phyloP scores from a whole-genome alignment of 2,329 filamentous ascomycete species.

The Zasmidium cellare region DNA sequence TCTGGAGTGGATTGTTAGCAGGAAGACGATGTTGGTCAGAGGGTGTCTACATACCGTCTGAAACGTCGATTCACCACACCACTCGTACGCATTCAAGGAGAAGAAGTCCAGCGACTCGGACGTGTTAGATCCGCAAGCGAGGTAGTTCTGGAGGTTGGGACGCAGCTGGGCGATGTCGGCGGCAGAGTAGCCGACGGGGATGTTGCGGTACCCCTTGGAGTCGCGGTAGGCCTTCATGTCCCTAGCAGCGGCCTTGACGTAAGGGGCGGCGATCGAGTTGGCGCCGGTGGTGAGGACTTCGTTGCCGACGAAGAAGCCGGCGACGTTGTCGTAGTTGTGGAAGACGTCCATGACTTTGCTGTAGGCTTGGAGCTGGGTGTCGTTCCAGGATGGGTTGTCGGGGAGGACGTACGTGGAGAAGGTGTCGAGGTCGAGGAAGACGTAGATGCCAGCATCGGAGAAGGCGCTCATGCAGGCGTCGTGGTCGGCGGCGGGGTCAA shows the following conservation, averaged over 20 bases:
- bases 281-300: constrained; percentile 68
- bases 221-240: constrained; percentile 83
- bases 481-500: constrained; percentile 71
- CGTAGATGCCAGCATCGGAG: constrained; percentile 76
- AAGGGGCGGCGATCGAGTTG: constrained; percentile 69
- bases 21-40: constrained; percentile 43
- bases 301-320: constrained; percentile 86
- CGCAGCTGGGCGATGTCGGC: constrained; percentile 74
- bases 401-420: constrained; percentile 64
- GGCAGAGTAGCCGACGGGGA: constrained; percentile 84
- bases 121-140: constrained; percentile 72
- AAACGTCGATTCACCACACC: constrained; percentile 25
- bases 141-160: constrained; percentile 69
- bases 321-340: constrained; percentile 73
- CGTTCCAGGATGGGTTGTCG: constrained; percentile 66
- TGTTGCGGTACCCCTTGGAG: constrained; percentile 72
- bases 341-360: constrained; percentile 74
- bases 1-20: constrained; percentile 33
- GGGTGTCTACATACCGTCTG: background rate
- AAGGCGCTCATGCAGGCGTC: constrained; percentile 79
- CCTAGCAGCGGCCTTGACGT: constrained; percentile 72
- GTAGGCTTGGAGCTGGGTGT: constrained; percentile 68
- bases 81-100: constrained; percentile 66
- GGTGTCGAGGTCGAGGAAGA: constrained; percentile 80
- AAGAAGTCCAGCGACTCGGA: constrained; percentile 79